These are phyloP conservation scores for Ramaria sp. DNA, from an alignment of 768 basidiomycete species.

Conservation along the genomic window DNA sequence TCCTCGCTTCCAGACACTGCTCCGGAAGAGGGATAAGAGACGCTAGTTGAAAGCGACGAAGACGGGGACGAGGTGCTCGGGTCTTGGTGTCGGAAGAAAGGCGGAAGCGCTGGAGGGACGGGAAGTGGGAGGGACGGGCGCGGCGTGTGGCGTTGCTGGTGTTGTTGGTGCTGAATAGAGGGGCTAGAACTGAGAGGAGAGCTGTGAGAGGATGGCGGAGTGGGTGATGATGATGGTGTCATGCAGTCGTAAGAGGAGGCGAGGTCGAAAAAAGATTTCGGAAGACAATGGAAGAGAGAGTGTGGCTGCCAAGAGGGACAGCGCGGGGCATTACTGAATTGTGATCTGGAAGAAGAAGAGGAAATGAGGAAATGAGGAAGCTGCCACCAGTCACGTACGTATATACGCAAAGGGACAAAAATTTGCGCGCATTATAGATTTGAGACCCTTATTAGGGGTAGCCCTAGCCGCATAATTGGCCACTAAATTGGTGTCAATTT, in stretches of 20 bases:
- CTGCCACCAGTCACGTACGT: neutral
- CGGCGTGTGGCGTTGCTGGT: neutral
- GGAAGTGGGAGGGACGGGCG: neutral
- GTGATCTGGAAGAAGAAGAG: neutral
- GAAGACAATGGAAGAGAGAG: neutral
- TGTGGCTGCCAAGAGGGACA: neutral
- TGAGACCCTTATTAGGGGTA: conserved; percentile 2
- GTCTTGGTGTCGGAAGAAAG: neutral
- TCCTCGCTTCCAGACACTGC: no score
- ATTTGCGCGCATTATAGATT: neutral
- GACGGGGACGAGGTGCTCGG: no score
- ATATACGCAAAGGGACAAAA: neutral
- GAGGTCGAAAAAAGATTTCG: neutral
- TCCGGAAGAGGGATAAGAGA: neutral
- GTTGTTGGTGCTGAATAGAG: neutral
- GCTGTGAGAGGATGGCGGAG: conserved; percentile 3
- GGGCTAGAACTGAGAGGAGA: neutral
- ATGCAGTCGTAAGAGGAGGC: neutral
- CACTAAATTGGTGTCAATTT: neutral
- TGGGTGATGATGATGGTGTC: conserved; percentile 2
- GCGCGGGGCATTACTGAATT: neutral
- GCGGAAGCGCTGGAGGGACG: neutral
- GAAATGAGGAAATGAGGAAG: neutral
- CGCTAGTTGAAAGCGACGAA: neutral
- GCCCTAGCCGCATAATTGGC: neutral